These are phyloP conservation scores for Vitis hybrid DNA, from an alignment of 177 flowering plant species.

Conservation along the genomic window DNA sequence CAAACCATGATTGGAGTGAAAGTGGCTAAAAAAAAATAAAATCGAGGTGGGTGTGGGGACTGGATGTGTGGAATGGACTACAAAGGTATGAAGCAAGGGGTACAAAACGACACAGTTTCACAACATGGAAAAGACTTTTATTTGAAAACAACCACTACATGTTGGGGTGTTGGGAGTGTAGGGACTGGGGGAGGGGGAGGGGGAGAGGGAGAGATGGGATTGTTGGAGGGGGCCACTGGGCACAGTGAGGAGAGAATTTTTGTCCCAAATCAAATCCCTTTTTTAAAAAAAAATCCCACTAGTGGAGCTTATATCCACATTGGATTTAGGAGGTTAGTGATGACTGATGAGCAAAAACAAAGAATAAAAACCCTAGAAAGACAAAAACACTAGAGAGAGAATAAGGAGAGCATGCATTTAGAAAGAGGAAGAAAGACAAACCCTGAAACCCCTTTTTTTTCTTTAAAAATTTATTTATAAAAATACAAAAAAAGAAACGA, in stretches of 20 bases:
- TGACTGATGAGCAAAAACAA: conserved; percentile 7
- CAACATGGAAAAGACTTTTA: too few relatives aligned
- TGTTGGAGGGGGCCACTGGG: conserved; percentile 3
- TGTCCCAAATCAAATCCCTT: conserved; percentile 16
- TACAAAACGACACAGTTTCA: too few relatives aligned
- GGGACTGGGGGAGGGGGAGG: too few relatives aligned
- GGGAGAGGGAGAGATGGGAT: too few relatives aligned
- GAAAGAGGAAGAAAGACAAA: conserved; percentile 22
- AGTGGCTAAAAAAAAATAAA: too few relatives aligned
- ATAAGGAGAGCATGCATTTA: too few relatives aligned
- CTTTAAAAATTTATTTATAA: background rate
- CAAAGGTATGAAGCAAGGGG: too few relatives aligned
- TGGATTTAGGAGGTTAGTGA: conserved; percentile 4
- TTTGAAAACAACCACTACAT: too few relatives aligned
- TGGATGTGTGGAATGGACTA: background rate
- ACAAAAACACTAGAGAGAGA: conserved; percentile 14
- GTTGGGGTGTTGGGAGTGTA: too few relatives aligned
- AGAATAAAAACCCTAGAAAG: conserved; percentile 13
- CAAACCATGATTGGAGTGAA: too few relatives aligned
- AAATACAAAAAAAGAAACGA: background rate
- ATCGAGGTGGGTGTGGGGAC: background rate
- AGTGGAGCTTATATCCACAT: background rate
- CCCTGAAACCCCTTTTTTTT: conserved; percentile 3
- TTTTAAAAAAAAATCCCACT: background rate
- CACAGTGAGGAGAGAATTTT: conserved; percentile 15